Conservation (phyloP, 2,329 filamentous ascomycete species). For the Fusarium hostae region DNA sequence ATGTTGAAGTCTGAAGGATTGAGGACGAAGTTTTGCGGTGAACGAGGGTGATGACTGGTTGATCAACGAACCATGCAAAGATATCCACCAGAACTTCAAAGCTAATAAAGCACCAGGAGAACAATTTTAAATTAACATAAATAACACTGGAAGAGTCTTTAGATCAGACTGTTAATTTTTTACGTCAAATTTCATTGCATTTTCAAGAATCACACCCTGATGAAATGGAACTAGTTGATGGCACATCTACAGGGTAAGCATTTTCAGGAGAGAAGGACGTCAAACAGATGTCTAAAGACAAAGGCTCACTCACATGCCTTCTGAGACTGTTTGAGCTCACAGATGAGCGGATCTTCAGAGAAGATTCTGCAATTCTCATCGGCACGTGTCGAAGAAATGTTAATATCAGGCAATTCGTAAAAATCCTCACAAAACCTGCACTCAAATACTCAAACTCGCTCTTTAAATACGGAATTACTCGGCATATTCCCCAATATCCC, state of each 20-base stretch:
- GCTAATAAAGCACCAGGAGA: neutral
- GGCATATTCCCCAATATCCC: neutral
- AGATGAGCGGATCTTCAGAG: no score
- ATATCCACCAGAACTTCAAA: rapidly evolving
- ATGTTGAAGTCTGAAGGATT: no score
- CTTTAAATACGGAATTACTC: neutral
- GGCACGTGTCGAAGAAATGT: neutral
- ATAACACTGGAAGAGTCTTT: rapidly evolving
- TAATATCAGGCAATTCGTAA: neutral
- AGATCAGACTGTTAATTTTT: rapidly evolving
- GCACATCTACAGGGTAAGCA: neutral
- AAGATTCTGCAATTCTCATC: rapidly evolving
- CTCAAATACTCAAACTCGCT: neutral
- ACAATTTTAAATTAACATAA: rapidly evolving
- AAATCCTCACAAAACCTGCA: rapidly evolving
- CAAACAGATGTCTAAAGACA: rapidly evolving
- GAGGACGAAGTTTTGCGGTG: neutral
- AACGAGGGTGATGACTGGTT: neutral
- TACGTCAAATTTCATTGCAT: neutral
- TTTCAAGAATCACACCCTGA: no score
- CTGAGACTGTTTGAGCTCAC: no score
- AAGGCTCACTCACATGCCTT: neutral
- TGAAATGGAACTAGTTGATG: no score
- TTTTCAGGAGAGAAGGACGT: rapidly evolving
- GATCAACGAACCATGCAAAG: neutral